phyloP scores from a whole-genome alignment of 768 basidiomycete genomes.

The Roridomyces roridus region DNA sequence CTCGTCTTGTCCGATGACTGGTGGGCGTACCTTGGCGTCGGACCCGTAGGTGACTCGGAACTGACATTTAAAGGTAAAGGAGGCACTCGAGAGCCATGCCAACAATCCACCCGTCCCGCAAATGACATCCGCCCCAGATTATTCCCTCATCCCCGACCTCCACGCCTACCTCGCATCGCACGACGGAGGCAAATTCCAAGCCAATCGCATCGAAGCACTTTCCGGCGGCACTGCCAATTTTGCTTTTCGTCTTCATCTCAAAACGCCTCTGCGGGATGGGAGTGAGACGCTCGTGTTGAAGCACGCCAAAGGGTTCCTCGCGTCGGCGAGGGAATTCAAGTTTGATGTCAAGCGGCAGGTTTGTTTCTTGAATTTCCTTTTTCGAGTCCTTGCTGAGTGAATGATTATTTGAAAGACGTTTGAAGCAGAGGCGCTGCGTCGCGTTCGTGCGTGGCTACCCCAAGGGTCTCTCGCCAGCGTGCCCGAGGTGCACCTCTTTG shows the following conservation, averaged over 20 bases:
- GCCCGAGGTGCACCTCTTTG: conserved; percentile 47
- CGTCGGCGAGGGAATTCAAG: conserved; percentile 16
- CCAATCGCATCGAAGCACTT: too few species aligned
- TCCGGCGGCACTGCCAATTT: conserved; percentile 49
- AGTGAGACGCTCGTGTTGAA: conserved; percentile 46
- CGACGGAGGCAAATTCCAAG: too few species aligned
- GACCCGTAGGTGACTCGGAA: too few species aligned
- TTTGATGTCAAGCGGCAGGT: conserved; percentile 53
- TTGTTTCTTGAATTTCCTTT: neutral
- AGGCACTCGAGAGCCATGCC: too few species aligned
- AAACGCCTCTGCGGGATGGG: conserved; percentile 30
- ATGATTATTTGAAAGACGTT: conserved; percentile 15
- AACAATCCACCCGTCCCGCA: too few species aligned
- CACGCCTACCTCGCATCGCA: too few species aligned
- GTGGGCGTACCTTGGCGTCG: too few species aligned
- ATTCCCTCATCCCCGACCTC: too few species aligned
- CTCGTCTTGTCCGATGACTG: too few species aligned
- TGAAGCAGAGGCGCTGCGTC: conserved; percentile 39
- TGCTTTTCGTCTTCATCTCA: conserved; percentile 44
- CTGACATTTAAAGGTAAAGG: too few species aligned
- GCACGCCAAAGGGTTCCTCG: conserved; percentile 46
- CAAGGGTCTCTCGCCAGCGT: conserved; percentile 35
- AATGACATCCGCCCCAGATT: too few species aligned
- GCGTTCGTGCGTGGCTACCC: conserved; percentile 32
- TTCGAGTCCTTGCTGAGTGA: neutral